Percentiles rank a stretch among this genome's conserved stretches.
These are phyloP conservation scores for Pseudocercospora fuligena DNA, from an alignment of 2,329 filamentous ascomycete species.

Conservation along the genomic window DNA sequence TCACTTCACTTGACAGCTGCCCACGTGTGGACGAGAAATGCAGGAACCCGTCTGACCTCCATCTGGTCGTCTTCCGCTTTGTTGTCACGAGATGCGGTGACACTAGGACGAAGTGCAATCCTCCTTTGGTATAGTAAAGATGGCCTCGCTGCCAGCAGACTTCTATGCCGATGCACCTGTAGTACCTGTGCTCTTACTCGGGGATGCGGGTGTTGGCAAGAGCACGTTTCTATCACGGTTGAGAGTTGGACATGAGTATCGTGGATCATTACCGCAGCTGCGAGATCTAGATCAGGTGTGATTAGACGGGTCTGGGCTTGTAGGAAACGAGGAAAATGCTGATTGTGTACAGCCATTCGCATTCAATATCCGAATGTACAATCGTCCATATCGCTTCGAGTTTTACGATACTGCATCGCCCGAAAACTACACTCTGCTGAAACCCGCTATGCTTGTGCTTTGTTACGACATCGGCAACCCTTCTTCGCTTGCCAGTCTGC, in stretches of 20 bases:
- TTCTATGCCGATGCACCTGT: conserved; percentile 38
- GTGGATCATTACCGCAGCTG: conserved; percentile 47
- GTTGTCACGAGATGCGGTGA: conserved; percentile 3
- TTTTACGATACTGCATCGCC: conserved; percentile 63
- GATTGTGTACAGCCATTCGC: conserved; percentile 56
- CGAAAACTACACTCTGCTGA: conserved; percentile 60
- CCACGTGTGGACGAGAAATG: conserved; percentile 12
- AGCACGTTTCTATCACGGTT: conserved; percentile 59
- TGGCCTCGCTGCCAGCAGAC: not conserved
- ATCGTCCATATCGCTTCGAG: conserved; percentile 59
- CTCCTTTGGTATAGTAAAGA: not conserved
- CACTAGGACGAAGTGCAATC: not conserved
- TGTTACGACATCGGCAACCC: conserved; percentile 64
- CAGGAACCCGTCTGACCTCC: conserved; percentile 12
- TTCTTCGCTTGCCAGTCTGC: conserved; percentile 54
- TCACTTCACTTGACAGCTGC: conserved; percentile 4
- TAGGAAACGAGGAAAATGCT: not conserved
- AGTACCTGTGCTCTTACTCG: conserved; percentile 60
- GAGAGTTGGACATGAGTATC: conserved; percentile 39
- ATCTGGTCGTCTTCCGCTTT: not conserved
- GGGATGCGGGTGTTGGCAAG: conserved; percentile 65
- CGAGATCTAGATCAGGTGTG: conserved; percentile 53
- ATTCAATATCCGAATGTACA: conserved; percentile 63
- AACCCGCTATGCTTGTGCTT: conserved; percentile 61
- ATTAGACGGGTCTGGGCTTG: not conserved